These are phyloP conservation scores for Colletotrichum lentis DNA, from an alignment of 2,329 filamentous ascomycete species.

Conservation along the genomic window DNA sequence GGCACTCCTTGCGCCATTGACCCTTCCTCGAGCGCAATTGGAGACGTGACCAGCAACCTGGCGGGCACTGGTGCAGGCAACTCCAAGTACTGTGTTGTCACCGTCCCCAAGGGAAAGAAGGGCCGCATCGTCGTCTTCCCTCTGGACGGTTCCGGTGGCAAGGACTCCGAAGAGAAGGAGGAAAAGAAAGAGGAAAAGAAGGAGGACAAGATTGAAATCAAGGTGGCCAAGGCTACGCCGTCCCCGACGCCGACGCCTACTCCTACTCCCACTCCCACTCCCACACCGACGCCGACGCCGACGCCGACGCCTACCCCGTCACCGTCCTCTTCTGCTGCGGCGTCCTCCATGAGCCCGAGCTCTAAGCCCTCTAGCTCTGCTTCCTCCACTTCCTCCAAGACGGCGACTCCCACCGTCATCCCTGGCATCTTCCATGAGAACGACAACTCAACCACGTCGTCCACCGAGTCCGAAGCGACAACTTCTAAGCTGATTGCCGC, in stretches of 20 bases:
- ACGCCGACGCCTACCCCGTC: conserved; percentile 44
- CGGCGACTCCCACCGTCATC: conserved; percentile 43
- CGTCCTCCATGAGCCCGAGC: conserved; percentile 39
- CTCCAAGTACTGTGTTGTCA: conserved; percentile 78
- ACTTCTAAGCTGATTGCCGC: conserved; percentile 44
- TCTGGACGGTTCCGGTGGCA: conserved; percentile 54
- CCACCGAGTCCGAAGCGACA: conserved; percentile 39
- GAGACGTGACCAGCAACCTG: conserved; percentile 65
- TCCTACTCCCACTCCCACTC: conserved; percentile 32
- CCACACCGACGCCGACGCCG: conserved; percentile 41
- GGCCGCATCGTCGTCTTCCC: conserved; percentile 73
- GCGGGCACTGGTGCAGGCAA: conserved; percentile 70
- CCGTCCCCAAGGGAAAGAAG: conserved; percentile 70
- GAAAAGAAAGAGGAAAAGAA: conserved; percentile 22
- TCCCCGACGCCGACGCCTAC: conserved; percentile 36
- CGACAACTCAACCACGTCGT: conserved; percentile 44
- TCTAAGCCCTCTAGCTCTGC: conserved; percentile 18
- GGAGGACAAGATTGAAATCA: conserved; percentile 31
- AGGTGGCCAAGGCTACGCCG: conserved; percentile 34
- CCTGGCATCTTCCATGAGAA: conserved; percentile 66
- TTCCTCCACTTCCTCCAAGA: conserved; percentile 4
- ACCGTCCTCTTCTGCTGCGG: conserved; percentile 41
- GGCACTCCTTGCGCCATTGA: conserved; percentile 79
- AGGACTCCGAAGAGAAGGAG: conserved; percentile 37
- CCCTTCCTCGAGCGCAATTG: conserved; percentile 62